Conservation (phyloP, 2,329 filamentous ascomycete genomes). For the Scedosporium apiospermum region DNA sequence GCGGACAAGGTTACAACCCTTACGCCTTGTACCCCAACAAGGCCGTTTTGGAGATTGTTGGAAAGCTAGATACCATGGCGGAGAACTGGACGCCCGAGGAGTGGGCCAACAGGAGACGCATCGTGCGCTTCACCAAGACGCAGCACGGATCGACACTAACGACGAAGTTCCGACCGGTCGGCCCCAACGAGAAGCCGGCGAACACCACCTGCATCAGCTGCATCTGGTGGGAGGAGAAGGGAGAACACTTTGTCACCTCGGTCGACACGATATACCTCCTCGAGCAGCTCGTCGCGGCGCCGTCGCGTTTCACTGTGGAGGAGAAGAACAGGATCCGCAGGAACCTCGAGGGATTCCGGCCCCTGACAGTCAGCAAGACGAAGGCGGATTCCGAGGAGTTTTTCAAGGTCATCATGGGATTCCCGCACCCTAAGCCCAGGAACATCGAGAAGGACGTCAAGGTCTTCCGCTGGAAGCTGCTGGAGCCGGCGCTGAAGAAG, state of each 20-base stretch:
- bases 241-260: slow-evolving; percentile 87
- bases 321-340: slow-evolving; percentile 97
- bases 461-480: slow-evolving; percentile 92
- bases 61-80: slow-evolving; percentile 77
- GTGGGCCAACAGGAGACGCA: slow-evolving; percentile 64
- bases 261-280: slow-evolving; percentile 95
- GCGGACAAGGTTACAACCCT: slow-evolving; percentile 52
- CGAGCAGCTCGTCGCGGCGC: slow-evolving; percentile 71
- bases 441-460: slow-evolving; percentile 99
- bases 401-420: slow-evolving; percentile 98
- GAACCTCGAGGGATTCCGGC: slow-evolving; percentile 90
- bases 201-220: slow-evolving; percentile 94
- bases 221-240: slow-evolving; percentile 91
- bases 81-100: slow-evolving; percentile 78
- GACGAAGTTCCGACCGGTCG: slow-evolving; percentile 69
- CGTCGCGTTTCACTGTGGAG: slow-evolving; percentile 80
- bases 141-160: slow-evolving; percentile 76
- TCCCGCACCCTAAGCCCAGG: slow-evolving; percentile 85
- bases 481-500: slow-evolving; percentile 83
- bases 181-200: slow-evolving; percentile 66
- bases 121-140: slow-evolving; percentile 79
- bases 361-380: slow-evolving; percentile 85
- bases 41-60: slow-evolving; percentile 74
- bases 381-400: slow-evolving; percentile 92
- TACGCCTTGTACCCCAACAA: slow-evolving; percentile 78